Evolutionary conservation across 2,329 filamentous ascomycete species (phyloP), one percentile per base, ranked within the genome.

Genomic region (Alternaria sp.): DNA sequence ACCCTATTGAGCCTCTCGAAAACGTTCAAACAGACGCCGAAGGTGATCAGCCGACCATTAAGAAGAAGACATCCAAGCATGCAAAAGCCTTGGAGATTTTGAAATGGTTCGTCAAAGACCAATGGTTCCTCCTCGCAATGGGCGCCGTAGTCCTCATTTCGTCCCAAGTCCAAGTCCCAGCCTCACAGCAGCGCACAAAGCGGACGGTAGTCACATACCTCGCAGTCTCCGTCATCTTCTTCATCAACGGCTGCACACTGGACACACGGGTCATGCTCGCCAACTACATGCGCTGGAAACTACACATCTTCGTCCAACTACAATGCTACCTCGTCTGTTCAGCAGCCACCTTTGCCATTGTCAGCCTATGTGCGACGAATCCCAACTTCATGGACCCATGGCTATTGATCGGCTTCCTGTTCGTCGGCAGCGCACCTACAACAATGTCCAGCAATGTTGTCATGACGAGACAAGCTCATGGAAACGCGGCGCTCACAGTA

Each of bases 361-460:
- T 85, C 16, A 85, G 85, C 47, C 77, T 85, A 1, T 83, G 84
- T 52, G 78, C 85, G 7, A 83, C 79, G 4, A 81, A 82, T 32
- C 80, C 78, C 24, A 64, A 73, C 1, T 84, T 83, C 22, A 88
- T 91, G 70, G 87, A 90, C 55, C 81, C 86, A 0, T 87, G 87
- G 58, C 82, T 92, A 41, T 79, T 92, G 30, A 85, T 90, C 3
- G 90, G 90, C 9, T 86, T 91, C 74, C 83, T 91, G 3, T 86
- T 90, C 39, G 83, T 88, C 2, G 85, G 87, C n/a, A 89, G 86
- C 70, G 86, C 91, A 5, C 89, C 90, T 1, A 92, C 90, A 0
- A 92, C 90, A 0, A 90, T 92, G 68, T 86, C 88, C 7, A 91
- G 87, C 46, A 92, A 92, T 73, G 88, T 91, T 7, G 88, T 92